These are phyloP conservation scores for Globisporangium abappressorium DNA, from an alignment of 352 stramenopile genomes.

Conservation along the genomic window DNA sequence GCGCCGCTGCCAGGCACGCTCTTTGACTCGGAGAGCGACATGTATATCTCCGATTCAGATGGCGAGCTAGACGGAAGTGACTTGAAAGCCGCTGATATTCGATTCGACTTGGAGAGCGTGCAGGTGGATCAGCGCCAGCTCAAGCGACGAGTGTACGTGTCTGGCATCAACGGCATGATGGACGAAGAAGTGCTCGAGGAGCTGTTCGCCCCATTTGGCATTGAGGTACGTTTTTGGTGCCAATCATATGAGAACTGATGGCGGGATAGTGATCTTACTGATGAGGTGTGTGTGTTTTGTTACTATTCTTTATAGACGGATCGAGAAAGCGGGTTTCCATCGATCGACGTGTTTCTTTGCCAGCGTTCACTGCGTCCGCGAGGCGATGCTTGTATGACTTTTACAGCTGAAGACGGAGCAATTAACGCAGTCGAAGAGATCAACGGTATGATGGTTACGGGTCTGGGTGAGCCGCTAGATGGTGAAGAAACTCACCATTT, in stretches of 20 bases:
- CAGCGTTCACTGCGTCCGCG: slow-evolving; percentile 47
- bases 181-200: slow-evolving; percentile 46
- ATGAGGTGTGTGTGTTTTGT: slow-evolving; percentile 9
- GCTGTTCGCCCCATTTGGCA: slow-evolving; percentile 50
- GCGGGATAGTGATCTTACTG: slow-evolving; percentile 2
- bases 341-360: slow-evolving; percentile 52
- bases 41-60: slow-evolving; percentile 58
- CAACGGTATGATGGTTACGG: slow-evolving; percentile 27
- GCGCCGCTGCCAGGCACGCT: background rate
- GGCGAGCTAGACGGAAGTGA: slow-evolving; percentile 25
- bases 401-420: slow-evolving; percentile 35
- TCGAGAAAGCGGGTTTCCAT: slow-evolving; percentile 37
- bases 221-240: slow-evolving; percentile 33
- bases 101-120: slow-evolving; percentile 41
- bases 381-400: slow-evolving; percentile 52
- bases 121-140: slow-evolving; percentile 36
- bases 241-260: background rate
- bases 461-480: background rate
- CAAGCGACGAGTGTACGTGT: slow-evolving; percentile 53
- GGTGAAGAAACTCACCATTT: background rate
- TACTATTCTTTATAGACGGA: slow-evolving; percentile 29
- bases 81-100: slow-evolving; percentile 39
- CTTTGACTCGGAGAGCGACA: slow-evolving; percentile 17
- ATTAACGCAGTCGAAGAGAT: slow-evolving; percentile 49
- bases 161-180: slow-evolving; percentile 43